Conservation (phyloP, 179 eudicot genomes). For the Nepenthes alata region DNA sequence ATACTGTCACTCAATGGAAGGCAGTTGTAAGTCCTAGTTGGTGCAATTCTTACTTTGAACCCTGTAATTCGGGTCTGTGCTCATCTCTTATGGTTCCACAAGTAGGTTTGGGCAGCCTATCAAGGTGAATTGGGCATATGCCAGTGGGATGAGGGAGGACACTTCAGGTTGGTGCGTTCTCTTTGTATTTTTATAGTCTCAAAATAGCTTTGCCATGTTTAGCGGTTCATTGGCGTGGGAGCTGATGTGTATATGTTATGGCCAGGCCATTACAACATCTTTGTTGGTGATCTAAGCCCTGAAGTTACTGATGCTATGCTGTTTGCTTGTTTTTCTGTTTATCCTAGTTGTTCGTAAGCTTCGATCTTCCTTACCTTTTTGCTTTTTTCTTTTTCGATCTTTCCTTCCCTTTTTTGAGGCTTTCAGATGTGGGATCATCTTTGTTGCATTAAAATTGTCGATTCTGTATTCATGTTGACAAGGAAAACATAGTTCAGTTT, state of each 20-base stretch:
- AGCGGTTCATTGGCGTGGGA: not conserved
- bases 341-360: constrained; percentile 90
- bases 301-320: constrained; percentile 96
- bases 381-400: constrained; percentile 2
- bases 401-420: not conserved
- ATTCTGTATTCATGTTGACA: no score
- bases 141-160: constrained; percentile 94
- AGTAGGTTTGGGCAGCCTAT: constrained; percentile 98
- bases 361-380: constrained; percentile 14
- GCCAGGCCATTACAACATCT: constrained; percentile 81
- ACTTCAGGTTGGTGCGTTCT: constrained; percentile 55
- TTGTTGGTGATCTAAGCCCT: constrained; percentile 96
- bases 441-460: not conserved
- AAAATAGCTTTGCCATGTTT: not conserved
- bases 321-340: constrained; percentile 81
- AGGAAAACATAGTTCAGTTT: not conserved
- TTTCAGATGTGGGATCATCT: not conserved
- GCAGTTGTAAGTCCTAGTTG: constrained; percentile 58
- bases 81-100: constrained; percentile 1
- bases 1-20: constrained; percentile 81
- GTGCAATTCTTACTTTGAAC: not conserved
- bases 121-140: constrained; percentile 98
- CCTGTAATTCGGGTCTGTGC: not conserved
- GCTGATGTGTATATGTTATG: constrained; percentile 6
- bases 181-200: not conserved